These are phyloP conservation scores for Neospermospora avenae DNA, from an alignment of 2,329 filamentous ascomycete genomes.

Conservation along the genomic window DNA sequence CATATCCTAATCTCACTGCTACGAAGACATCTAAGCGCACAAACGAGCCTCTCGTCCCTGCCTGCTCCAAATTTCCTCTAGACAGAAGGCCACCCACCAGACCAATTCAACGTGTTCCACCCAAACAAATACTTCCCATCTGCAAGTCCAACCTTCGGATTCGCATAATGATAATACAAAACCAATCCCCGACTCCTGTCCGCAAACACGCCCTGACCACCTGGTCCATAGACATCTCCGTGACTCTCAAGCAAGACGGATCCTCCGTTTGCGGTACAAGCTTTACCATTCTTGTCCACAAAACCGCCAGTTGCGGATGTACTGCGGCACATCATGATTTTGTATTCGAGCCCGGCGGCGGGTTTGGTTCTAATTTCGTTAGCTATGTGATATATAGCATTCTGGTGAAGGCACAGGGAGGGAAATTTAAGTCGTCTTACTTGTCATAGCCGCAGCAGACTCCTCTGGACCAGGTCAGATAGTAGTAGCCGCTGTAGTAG, in stretches of 20 bases:
- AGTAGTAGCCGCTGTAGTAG: slow-evolving; percentile 55
- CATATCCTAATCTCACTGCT: too few species aligned
- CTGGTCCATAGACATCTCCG: slow-evolving; percentile 59
- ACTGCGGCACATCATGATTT: slow-evolving; percentile 62
- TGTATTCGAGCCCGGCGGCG: slow-evolving; percentile 59
- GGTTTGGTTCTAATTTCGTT: slow-evolving; percentile 36
- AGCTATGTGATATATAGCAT: background rate
- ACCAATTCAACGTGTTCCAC: slow-evolving; percentile 44
- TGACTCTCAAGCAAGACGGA: slow-evolving; percentile 59
- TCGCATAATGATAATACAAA: slow-evolving; percentile 61
- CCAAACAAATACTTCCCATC: slow-evolving; percentile 47
- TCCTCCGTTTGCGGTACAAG: slow-evolving; percentile 56
- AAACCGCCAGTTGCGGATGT: slow-evolving; percentile 50
- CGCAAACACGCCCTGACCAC: slow-evolving; percentile 58
- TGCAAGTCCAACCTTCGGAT: slow-evolving; percentile 50
- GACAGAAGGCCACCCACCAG: slow-evolving; percentile 44
- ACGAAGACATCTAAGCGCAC: too few species aligned
- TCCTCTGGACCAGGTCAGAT: slow-evolving; percentile 61
- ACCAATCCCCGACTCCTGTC: slow-evolving; percentile 49
- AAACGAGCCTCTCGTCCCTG: too few species aligned
- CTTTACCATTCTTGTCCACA: slow-evolving; percentile 51
- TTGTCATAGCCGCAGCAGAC: slow-evolving; percentile 59
- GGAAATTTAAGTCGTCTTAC: too few species aligned
- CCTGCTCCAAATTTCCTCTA: background rate
- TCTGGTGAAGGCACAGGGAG: too few species aligned